Conservation (phyloP, 345 rosid genomes). For the Brassica juncea region DNA sequence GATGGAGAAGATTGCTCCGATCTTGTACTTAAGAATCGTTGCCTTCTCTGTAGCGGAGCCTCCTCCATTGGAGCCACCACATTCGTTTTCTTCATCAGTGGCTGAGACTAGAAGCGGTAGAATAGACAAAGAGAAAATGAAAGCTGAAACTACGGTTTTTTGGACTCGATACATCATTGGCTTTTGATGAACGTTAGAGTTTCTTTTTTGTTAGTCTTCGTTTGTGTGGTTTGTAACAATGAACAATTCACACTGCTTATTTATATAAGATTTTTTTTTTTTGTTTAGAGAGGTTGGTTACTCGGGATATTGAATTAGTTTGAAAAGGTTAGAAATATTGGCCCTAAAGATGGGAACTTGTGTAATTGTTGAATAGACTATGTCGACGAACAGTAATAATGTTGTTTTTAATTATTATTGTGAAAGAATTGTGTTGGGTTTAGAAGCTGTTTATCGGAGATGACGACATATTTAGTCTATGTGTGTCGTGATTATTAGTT, state of each 20-base stretch:
- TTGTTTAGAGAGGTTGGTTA: conserved; percentile 15
- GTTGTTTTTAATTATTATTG: neutral
- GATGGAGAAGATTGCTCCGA: conserved; percentile 52
- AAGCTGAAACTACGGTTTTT: conserved; percentile 15
- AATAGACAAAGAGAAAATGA: neutral
- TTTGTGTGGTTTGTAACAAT: conserved; percentile 12
- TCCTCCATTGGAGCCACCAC: conserved; percentile 15
- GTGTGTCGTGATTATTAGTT: conserved; percentile 10
- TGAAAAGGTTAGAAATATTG: neutral
- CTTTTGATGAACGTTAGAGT: conserved; percentile 21
- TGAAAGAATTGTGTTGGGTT: neutral
- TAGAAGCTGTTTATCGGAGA: neutral
- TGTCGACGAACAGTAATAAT: conserved; percentile 31
- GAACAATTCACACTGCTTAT: conserved; percentile 19
- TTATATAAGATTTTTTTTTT: neutral
- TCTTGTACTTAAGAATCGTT: conserved; percentile 44
- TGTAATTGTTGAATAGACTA: neutral
- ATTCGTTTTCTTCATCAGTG: conserved; percentile 25
- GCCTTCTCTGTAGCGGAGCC: conserved; percentile 14
- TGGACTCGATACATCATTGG: conserved; percentile 22
- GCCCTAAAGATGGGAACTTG: neutral
- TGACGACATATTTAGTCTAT: conserved; percentile 31
- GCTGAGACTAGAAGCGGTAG: conserved; percentile 27
- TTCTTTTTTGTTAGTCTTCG: neutral
- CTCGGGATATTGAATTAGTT: neutral